Base-by-base conservation (phyloP, 1,139 yeast genomes). In the Taphrina deformans region DNA sequence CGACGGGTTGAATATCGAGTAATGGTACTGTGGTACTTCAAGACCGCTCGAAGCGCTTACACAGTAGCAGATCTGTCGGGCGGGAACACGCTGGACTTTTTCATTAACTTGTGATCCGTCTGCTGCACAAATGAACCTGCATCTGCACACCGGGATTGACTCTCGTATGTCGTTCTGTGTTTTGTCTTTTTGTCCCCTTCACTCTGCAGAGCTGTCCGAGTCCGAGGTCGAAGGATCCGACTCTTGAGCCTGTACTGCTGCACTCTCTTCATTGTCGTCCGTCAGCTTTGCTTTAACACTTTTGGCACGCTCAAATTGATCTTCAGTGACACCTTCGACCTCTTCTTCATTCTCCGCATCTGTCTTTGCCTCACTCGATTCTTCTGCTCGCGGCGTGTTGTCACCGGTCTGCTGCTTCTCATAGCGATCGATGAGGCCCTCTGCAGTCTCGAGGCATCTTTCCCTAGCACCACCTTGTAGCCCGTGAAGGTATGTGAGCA, bases 391-490 rank as follows among this genome's bases (percentile, higher is more conserved):
- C 50, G 4, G n/a, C 16, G 16, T n/a, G 23, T 40, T 27, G 41
- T 10, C 33, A 10, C 33, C 33, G 10, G 9, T 29, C 16, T 35
- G 40, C 41, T 59, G 56, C 16, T 14, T 38, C 29, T 59, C 56
- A 27, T 38, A 41, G 5, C 56, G 55, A 26, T 9, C 27, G 21
- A 59, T 41, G 29, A 59, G 38, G 3, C 31, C 56, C 21, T 18
- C 38, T 6, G 63, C 63, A 14, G 55, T 44, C 55, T 50, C 40
- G 35, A 48, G 50, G 10, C 45, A 40, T 5, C 63, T 27, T 29
- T 16, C 41, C 51, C 33, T 40, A 21, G 56, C 35, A 16, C 46
- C 63, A 12, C 63, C 63, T 33, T 59, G 63, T 4, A 59, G 45
- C 6, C 46, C 56, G 16, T 24, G 26, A n/a, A 59, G 16, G 33